These are phyloP conservation scores for Auxenochlorella pyrenoidosa DNA, from an alignment of 139 green algal genomes.

Conservation along the genomic window DNA sequence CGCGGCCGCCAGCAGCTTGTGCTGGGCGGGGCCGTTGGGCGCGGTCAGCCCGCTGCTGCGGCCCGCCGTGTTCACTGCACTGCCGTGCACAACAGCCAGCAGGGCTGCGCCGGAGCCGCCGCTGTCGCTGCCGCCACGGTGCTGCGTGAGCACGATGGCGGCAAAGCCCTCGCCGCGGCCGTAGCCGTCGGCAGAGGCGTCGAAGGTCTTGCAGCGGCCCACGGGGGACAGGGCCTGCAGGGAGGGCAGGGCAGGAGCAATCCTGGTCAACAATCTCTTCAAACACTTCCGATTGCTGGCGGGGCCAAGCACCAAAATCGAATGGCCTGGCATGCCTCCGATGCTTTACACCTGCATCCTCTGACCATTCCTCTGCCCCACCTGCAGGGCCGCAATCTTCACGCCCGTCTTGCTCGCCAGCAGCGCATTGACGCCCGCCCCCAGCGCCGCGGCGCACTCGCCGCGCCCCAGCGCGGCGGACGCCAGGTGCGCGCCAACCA, in stretches of 20 bases:
- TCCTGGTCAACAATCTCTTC: no score
- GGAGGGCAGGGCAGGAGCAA: neutral
- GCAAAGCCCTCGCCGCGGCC: constrained; percentile 53
- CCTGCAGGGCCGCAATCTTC: constrained; percentile 32
- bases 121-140: neutral
- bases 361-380: neutral
- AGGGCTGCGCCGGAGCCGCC: neutral
- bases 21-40: constrained; percentile 79
- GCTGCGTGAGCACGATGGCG: neutral
- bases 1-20: constrained; percentile 60
- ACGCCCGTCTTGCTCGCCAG: constrained; percentile 45
- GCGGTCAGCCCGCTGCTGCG: constrained; percentile 57
- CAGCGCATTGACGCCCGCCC: constrained; percentile 50
- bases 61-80: constrained; percentile 89
- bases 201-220: constrained; percentile 71
- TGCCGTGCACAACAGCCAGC: constrained; percentile 50
- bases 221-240: constrained; percentile 42
- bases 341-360: no score
- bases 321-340: no score
- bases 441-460: constrained; percentile 20
- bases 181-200: constrained; percentile 72
- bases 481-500: constrained; percentile 60
- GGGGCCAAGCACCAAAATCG: no score
- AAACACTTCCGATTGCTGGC: no score
- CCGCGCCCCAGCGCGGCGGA: constrained; percentile 14